phyloP scores from a whole-genome alignment of 257 asterid genomes.

The Jacaranda copaia region DNA sequence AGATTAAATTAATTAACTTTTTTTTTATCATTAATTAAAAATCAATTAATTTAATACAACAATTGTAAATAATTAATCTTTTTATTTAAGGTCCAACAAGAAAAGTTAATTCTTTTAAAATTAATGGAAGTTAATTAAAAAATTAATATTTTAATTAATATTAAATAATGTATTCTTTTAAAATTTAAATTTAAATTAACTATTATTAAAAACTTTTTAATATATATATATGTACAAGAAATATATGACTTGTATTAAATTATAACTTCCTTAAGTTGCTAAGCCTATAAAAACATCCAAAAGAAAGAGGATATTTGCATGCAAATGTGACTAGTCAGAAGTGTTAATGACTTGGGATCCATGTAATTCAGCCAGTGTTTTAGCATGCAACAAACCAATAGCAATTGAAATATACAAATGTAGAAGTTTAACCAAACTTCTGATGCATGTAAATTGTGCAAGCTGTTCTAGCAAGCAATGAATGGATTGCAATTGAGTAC shows the following conservation, averaged over 20 bases:
- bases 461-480: background rate
- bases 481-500: background rate
- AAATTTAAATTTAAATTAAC: too few species aligned
- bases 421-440: background rate
- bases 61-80: too few species aligned
- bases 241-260: background rate
- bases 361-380: background rate
- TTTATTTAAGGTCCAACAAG: too few species aligned
- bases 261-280: background rate
- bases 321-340: background rate
- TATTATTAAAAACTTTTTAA: too few species aligned
- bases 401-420: background rate
- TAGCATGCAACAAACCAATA: background rate
- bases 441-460: background rate
- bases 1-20: too few species aligned
- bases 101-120: too few species aligned
- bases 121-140: too few species aligned
- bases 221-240: background rate
- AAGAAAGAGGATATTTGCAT: background rate
- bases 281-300: background rate
- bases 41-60: too few species aligned
- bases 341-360: background rate
- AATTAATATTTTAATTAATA: too few species aligned
- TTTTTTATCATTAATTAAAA: too few species aligned
- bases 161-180: too few species aligned